Evolutionary conservation across 768 basidiomycete genomes (phyloP), one percentile per base, ranked within the genome.

Genomic region (Amanita jacksonii): DNA sequence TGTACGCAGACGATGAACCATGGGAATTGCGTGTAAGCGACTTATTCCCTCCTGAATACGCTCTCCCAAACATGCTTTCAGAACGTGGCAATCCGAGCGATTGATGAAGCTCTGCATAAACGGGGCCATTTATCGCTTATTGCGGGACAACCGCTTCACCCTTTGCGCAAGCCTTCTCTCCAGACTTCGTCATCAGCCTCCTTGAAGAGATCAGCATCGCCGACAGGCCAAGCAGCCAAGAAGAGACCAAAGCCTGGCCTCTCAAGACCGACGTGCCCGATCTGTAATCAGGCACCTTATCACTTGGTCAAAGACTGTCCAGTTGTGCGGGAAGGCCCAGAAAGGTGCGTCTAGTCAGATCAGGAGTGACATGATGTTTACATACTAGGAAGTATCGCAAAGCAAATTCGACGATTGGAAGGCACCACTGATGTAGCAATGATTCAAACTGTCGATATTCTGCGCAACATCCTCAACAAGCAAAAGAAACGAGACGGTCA

Each of bases 61-160:
- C 30, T 38, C 47, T 43, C 38, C n/a, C 20, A 38, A 43, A 37
- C 51, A 41, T 39, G 30, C 37, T 36, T 30, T 48, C 38, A 54
- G 85, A 66, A 61, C 51, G 74, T 70, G 34, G 86, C 87, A 9
- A 73, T 90, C 39, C 60, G 62, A 20, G 76, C 76, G 5, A 87
- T 90, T 49, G 87, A 90, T 46, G 67, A 77, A 46, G 69, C 76
- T 2, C 64, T 90, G 10, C 54, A 68, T 46, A 50, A 61, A 41
- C 74, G 81, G 12, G 80, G 81, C 2, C 68, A 79, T 32, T 57
- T 73, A 1, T 55, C 69, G 38, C 60, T 85, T 16, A 70, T 86
- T 43, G 64, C 62, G 28, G 78, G 76, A 1, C 83, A 87, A 55
- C 81, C 84, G 32, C 65, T 83, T 4, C 68, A 72, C 49, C 71